These are phyloP conservation scores for Triticum timopheevii DNA, from an alignment of 176 grass and related monocot genomes.

Conservation along the genomic window DNA sequence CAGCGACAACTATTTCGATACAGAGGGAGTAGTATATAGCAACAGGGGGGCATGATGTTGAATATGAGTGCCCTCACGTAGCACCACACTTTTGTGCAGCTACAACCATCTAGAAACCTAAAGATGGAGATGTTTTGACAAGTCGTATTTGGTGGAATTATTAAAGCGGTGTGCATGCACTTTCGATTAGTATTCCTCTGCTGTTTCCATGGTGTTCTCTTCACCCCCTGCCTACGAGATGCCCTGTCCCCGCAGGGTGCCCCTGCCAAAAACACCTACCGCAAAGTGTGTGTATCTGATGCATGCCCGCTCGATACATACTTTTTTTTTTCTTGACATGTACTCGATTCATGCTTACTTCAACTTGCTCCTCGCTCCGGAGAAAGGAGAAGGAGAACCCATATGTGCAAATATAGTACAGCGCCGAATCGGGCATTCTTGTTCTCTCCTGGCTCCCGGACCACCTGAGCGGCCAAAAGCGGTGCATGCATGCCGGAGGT, in stretches of 20 bases:
- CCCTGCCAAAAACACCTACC: neutral
- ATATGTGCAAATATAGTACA: neutral
- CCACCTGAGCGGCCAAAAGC: constrained; percentile 16
- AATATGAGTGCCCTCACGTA: neutral
- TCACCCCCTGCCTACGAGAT: too few relatives aligned
- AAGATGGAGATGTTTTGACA: neutral
- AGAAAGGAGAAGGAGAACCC: too few relatives aligned
- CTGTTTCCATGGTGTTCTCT: neutral
- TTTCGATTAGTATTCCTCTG: neutral
- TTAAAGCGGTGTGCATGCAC: neutral
- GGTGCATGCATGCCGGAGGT: neutral
- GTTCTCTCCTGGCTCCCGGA: neutral
- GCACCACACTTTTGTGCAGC: neutral
- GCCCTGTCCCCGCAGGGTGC: neutral
- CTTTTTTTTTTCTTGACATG: too few relatives aligned
- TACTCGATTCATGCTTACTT: neutral
- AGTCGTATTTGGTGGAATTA: neutral
- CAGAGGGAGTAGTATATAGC: neutral
- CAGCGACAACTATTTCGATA: too few relatives aligned
- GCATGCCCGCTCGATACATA: neutral
- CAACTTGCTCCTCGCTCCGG: neutral
- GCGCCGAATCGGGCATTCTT: neutral
- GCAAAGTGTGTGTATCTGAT: neutral
- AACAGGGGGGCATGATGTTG: neutral
- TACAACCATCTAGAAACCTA: neutral